Evolutionary conservation across 148 eudicot genomes (phyloP).

Genomic region (Beta vulgaris): DNA sequence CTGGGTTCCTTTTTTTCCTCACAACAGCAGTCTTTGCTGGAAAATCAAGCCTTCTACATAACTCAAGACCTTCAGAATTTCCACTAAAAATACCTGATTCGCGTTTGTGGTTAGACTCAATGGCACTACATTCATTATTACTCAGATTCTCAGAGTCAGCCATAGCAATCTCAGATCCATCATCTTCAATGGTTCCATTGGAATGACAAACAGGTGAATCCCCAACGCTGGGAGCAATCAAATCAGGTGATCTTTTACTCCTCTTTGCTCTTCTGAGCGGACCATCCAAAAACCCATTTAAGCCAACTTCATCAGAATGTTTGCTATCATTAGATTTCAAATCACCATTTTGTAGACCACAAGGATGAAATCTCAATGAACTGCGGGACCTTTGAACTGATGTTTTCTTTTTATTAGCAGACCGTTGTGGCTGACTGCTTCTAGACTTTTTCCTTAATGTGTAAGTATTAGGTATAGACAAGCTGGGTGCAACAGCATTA

Average conservation of each 20-base stretch:
- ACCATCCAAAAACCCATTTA: conserved; percentile 48
- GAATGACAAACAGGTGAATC: conserved; percentile 51
- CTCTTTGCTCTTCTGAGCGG: conserved; percentile 57
- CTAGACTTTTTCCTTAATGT: conserved; percentile 42
- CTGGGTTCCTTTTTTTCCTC: conserved; percentile 83
- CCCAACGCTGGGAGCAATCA: conserved; percentile 31
- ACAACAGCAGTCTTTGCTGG: conserved; percentile 42
- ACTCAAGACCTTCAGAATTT: conserved; percentile 46
- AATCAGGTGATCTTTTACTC: conserved; percentile 57
- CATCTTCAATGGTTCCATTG: conserved; percentile 56
- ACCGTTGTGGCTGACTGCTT: conserved; percentile 42
- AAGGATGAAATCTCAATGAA: conserved; percentile 44
- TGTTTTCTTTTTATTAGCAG: conserved; percentile 28
- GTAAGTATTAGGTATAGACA: conserved; percentile 32
- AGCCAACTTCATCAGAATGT: conserved; percentile 30
- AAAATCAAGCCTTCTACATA: conserved; percentile 60
- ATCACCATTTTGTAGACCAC: conserved; percentile 35
- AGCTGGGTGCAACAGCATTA: conserved; percentile 27
- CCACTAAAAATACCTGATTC: conserved; percentile 37
- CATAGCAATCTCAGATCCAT: conserved; percentile 58
- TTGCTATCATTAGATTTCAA: conserved; percentile 34
- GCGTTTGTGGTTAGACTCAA: conserved; percentile 50
- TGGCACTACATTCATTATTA: conserved; percentile 53
- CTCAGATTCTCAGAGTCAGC: conserved; percentile 58
- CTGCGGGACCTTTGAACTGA: conserved; percentile 57